Conservation (phyloP, 805 yeast genomes). For the Saccharomycopsis selenospora region DNA sequence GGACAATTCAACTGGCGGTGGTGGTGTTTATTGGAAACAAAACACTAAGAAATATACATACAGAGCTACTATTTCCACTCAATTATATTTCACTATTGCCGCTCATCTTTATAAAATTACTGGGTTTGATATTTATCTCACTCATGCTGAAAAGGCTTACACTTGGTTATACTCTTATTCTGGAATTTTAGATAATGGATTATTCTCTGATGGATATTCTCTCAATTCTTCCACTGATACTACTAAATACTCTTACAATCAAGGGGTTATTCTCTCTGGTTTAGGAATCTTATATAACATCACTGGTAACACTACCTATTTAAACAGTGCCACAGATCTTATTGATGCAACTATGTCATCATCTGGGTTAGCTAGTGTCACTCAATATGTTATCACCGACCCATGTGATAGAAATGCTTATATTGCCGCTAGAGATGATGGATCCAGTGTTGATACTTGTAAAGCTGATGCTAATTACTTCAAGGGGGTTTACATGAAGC, state of each 20-base stretch:
- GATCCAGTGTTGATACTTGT: background rate
- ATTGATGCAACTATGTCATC: background rate
- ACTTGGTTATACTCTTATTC: background rate
- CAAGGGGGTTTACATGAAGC: conserved; percentile 6
- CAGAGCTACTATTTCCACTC: conserved; percentile 4
- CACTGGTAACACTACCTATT: background rate
- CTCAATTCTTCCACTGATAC: no score
- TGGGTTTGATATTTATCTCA: background rate
- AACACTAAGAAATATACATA: background rate
- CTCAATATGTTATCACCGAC: conserved; percentile 1
- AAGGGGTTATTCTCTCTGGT: conserved; percentile 3
- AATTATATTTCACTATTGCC: conserved; percentile 3
- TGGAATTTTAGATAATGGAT: no score
- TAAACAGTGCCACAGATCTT: background rate
- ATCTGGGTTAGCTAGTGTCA: background rate
- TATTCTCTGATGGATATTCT: conserved; percentile 2
- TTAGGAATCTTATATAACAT: background rate
- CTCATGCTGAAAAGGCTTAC: background rate
- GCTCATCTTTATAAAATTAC: background rate
- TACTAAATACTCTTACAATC: background rate
- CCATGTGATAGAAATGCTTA: conserved; percentile 2
- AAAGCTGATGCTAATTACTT: background rate
- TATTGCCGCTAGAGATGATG: no score
- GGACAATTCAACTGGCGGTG: conserved; percentile 2
- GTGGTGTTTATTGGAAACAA: conserved; percentile 4